Evolutionary conservation across 164 flowering plant genomes (phyloP), one percentile per base, ranked within the genome.

Genomic region (Taxillus chinensis): DNA sequence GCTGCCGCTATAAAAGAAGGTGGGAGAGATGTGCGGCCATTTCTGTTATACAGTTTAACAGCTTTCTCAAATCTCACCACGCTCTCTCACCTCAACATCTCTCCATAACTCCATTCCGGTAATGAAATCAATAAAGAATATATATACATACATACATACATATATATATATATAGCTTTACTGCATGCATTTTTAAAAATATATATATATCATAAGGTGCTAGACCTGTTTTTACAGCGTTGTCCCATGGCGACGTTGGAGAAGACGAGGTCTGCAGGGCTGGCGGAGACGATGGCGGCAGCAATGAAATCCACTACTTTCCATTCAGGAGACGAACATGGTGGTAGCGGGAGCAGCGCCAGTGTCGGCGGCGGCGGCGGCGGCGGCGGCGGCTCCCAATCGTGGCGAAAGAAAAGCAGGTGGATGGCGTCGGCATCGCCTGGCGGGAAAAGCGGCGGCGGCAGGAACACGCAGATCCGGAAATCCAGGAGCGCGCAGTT

Each of bases 401-500:
- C 68, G 16, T 78, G 82, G 11, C 75, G 87, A 71, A 92, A 82
- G 78, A 77, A 83, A 16, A 90, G 95, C 66, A 62, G 70, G 63
- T 75, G 83, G 62, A 54, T 70, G 70, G 55, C 74, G 62, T 45
- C 59, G n/a, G 80, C 82, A 5, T 83, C 91, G 16, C 87, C 93
- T 0, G 87, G 87, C 39, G 71, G 83, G 4, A 57, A 70, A 9
- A 15, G 79, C 39, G 61, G 73, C 3, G 64, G 58, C n/a, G 40
- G 68, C 67, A 61, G 60, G 14, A 79, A 68, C 74, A 74, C 83
- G 4, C 96, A 90, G 73, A 83, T 84, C 12, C 69, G 92, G 74
- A 93, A 88, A 82, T 69, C 93, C 3, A 77, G 96, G 68, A 90
- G 97, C 37, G 96, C 83, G 4, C 98, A 90, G 68, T 45, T 87